A percentile compares a stretch with the other conserved stretches of the same genome.
Conservation (phyloP, 345 rosid genomes). For the Turnera subulata region DNA sequence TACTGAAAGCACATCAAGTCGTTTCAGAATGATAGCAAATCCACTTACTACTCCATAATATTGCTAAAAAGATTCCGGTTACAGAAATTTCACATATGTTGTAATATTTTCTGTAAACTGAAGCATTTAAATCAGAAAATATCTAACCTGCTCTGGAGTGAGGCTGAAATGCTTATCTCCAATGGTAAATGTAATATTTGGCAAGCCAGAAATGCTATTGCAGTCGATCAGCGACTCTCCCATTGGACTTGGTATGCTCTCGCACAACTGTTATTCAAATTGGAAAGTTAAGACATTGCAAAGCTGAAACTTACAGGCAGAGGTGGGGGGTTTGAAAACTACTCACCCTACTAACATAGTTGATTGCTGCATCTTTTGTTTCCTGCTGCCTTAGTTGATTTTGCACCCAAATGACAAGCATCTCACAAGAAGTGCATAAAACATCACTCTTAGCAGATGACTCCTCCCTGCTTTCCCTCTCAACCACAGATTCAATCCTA, state of each 20-base stretch:
- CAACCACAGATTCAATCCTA: constrained; percentile 39
- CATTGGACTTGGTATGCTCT: constrained; percentile 64
- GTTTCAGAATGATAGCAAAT: too few species aligned
- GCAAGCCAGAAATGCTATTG: constrained; percentile 42
- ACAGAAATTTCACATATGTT: too few species aligned
- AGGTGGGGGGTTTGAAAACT: not conserved
- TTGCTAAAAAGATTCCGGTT: not conserved
- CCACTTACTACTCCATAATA: too few species aligned
- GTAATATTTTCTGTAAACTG: not conserved
- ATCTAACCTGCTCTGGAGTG: constrained; percentile 60
- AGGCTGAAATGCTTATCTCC: constrained; percentile 55
- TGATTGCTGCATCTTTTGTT: constrained; percentile 50
- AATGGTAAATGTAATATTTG: constrained; percentile 56
- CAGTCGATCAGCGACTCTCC: constrained; percentile 61
- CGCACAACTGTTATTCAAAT: constrained; percentile 46
- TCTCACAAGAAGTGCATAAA: constrained; percentile 53
- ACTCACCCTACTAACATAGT: constrained; percentile 50
- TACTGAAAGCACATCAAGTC: constrained; percentile 41
- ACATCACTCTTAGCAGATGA: constrained; percentile 26
- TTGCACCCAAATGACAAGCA: constrained; percentile 66
- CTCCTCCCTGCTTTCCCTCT: constrained; percentile 25
- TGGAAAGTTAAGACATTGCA: not conserved
- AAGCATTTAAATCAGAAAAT: not conserved
- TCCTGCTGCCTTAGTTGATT: constrained; percentile 52
- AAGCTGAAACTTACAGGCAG: not conserved